phyloP scores from a whole-genome alignment of 805 yeast genomes.

The Yamadazyma phyllophila region DNA sequence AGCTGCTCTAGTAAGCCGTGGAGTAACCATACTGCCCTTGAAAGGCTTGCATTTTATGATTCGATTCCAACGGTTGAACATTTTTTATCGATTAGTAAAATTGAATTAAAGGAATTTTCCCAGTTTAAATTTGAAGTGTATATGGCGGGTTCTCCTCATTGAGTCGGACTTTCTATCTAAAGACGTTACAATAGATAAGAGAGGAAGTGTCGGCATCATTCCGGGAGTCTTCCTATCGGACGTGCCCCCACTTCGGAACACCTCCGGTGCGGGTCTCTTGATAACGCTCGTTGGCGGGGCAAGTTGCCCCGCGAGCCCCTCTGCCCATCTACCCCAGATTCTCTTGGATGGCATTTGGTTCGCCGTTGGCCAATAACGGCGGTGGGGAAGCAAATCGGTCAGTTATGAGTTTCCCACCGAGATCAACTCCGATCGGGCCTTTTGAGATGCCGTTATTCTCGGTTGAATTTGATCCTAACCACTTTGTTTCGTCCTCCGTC shows the following conservation, averaged over 20 bases:
- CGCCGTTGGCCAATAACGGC: neutral
- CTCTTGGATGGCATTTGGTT: neutral
- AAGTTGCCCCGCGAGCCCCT: neutral
- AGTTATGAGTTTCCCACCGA: too few species aligned
- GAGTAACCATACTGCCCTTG: neutral
- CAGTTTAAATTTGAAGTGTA: neutral
- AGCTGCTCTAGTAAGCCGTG: neutral
- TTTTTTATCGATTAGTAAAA: neutral
- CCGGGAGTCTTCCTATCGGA: neutral
- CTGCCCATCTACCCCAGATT: conserved; percentile 1
- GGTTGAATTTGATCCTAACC: too few species aligned
- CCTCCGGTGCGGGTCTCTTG: neutral
- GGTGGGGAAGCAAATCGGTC: too few species aligned
- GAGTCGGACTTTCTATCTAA: neutral
- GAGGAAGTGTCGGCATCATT: neutral
- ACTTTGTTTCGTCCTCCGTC: too few species aligned
- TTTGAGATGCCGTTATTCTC: too few species aligned
- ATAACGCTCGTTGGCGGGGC: neutral
- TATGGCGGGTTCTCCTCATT: neutral
- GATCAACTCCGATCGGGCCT: too few species aligned
- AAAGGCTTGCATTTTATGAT: neutral
- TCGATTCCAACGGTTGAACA: neutral
- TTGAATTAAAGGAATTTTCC: neutral
- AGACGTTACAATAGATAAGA: neutral
- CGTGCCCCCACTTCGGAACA: neutral